Evolutionary conservation across 2,329 filamentous ascomycete genomes (phyloP).

Genomic region (Hirsutella minnesotensis): DNA sequence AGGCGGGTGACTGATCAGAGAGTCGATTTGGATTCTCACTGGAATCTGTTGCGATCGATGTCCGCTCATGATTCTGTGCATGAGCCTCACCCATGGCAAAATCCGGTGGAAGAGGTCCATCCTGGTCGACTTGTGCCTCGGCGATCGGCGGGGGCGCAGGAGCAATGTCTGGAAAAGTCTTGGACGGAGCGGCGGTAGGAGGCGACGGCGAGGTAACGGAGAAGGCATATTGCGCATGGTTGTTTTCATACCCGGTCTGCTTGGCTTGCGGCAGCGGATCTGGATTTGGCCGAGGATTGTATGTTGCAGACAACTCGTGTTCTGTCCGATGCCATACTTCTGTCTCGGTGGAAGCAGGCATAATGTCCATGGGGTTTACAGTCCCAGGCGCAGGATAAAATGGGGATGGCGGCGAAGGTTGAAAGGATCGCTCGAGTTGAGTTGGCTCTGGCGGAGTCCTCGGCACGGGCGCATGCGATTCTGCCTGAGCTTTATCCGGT

Average conservation of each 20-base stretch:
- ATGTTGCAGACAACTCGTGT: slow-evolving; percentile 19
- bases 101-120: slow-evolving; percentile 3
- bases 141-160: too few species aligned
- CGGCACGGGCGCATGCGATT: not conserved
- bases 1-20: slow-evolving; percentile 31
- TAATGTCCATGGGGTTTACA: slow-evolving; percentile 42
- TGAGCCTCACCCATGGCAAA: slow-evolving; percentile 13
- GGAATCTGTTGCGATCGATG: slow-evolving; percentile 10
- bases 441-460: slow-evolving; percentile 1
- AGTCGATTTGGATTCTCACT: slow-evolving; percentile 20
- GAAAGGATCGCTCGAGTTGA: slow-evolving; percentile 4
- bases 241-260: not conserved
- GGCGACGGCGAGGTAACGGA: slow-evolving; percentile 12
- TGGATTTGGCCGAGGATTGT: slow-evolving; percentile 13
- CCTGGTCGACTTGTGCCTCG: too few species aligned
- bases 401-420: slow-evolving; percentile 17
- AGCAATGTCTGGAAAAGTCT: slow-evolving; percentile 7
- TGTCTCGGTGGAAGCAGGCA: slow-evolving; percentile 28
- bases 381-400: slow-evolving; percentile 29
- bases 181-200: slow-evolving; percentile 5
- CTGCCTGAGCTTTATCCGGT: not conserved
- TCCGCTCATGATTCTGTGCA: slow-evolving; percentile 13
- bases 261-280: slow-evolving; percentile 2
- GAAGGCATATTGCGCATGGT: slow-evolving; percentile 1
- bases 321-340: slow-evolving; percentile 26